Evolutionary conservation across 2,329 filamentous ascomycete genomes (phyloP), one percentile per base, ranked within the genome.

Genomic region (Penicillium sp.): DNA sequence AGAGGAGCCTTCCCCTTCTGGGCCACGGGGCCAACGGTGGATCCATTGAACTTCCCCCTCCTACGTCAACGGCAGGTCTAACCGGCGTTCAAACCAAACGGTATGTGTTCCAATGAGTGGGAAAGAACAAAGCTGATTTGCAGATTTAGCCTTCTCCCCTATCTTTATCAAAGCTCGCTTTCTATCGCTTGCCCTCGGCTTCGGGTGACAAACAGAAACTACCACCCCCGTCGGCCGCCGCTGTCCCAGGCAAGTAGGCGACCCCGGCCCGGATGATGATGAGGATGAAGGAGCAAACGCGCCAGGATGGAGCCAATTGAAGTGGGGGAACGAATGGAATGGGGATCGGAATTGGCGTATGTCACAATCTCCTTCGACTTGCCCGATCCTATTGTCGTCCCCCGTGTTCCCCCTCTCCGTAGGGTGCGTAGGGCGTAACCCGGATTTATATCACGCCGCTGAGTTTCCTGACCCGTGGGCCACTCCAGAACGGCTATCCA

Each of bases 161-260:
- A 14, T 37, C 2, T 40, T 60, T 55, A 52, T 54, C 57, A 16
- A 59, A 59, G 40, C 57, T 72, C 73, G 73, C 73, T 75, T 75
- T 70, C 48, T 70, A 52, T 71, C 73, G 73, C 72, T 74, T 75
- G 66, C 54, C 69, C 53, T 69, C 73, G 73, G 72, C 48, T 56
- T 57, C 65, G 46, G 33, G 53, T 73, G 66, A 73, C 70, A 73
- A 70, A 73, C 61, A 68, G 63, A 71, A 71, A 71, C 59, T 13
- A 2, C 56, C 6, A 6, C 40, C 46, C 22, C 43, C n/a, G 26
- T 55, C 26, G 40, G 28, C 11, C 51, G 40, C 42, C 37, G 45
- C 30, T 62, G 55, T 57, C 55, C 54, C 38, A 55, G 58, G 59
- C 52, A 46, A 48, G 53, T 53, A 55, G 56, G 49, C 63, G 58